Conservation (phyloP, 768 basidiomycete genomes). For the Tricholoma saponaceum region DNA sequence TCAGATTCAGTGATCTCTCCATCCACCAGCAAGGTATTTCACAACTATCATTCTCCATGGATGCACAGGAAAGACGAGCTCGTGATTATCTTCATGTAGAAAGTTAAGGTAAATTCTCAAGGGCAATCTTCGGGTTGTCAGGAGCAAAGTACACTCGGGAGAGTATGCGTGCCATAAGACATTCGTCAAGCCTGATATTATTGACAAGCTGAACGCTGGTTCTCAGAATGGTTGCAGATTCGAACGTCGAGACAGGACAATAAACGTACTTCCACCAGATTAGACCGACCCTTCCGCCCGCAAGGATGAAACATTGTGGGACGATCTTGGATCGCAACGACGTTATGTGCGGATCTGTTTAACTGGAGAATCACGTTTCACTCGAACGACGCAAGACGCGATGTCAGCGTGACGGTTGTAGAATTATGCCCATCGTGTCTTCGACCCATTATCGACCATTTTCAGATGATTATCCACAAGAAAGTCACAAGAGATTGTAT, state of each 20-base stretch:
- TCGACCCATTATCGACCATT: constrained; percentile 40
- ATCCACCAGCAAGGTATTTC: constrained; percentile 41
- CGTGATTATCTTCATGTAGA: neutral
- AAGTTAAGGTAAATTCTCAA: constrained; percentile 21
- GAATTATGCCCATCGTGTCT: constrained; percentile 25
- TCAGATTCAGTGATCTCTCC: constrained; percentile 41
- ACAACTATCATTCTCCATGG: constrained; percentile 46
- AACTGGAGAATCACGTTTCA: too few species aligned
- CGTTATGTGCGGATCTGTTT: too few species aligned
- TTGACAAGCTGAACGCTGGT: constrained; percentile 30
- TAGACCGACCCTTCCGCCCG: constrained; percentile 31
- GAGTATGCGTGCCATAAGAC: constrained; percentile 46
- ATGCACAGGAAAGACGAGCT: constrained; percentile 38
- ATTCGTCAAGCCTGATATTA: constrained; percentile 39
- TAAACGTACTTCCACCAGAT: constrained; percentile 33
- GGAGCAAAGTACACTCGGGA: constrained; percentile 42
- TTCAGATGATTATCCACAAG: constrained; percentile 35
- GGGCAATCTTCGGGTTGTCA: constrained; percentile 35
- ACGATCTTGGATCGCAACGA: constrained; percentile 41
- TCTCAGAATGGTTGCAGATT: neutral
- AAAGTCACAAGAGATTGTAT: constrained; percentile 35
- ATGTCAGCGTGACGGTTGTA: too few species aligned
- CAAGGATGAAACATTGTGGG: constrained; percentile 34
- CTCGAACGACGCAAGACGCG: too few species aligned
- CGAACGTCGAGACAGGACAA: neutral